Evolutionary conservation across 129 eudicot genomes (phyloP), one percentile per base, ranked within the genome.

Genomic region (Pittosporum tobira): DNA sequence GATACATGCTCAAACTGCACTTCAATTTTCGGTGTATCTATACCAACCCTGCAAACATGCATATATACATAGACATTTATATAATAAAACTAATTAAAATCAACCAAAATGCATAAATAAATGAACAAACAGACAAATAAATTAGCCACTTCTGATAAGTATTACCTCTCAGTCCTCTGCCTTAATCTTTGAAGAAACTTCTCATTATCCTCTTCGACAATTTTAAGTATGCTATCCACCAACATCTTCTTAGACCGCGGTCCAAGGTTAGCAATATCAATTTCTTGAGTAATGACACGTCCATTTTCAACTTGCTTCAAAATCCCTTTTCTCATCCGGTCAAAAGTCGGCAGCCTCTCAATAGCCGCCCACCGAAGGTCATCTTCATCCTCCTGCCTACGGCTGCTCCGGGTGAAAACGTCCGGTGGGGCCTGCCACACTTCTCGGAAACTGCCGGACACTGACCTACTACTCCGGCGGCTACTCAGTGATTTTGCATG

Each of bases 311-410:
- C 84, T 63, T 77, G 80, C 37, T 74, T 80, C 70, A 85, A 52
- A 37, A 85, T 65, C 16, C 80, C 94, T 52, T 71, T 79, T 62
- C 77, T 77, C 42, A 81, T 56, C 54, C 88, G 47, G n/a, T 79
- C 97, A 60, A 51, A 77, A 0, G 91, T 82, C 0, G 97, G 84
- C 14, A 89, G 83, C 67, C 88, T 76, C 40, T 89, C 95, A 26
- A 89, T 72, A 23, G 97, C 97, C 28, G 96, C 96, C 83, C 79
- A 72, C 61, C 64, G 68, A 30, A 82, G 95, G 60, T 86, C 80
- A 25, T 82, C 77, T 51, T 82, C 89, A 57, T 81, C 87, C 1
- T 62, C 67, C 16, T 29, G 11, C 44, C 28, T 26, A 6, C 0
- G 25, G n/a, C 45, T 56, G 38, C 46, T 20, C 28, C 23, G 45